These are phyloP conservation scores for Lachancea quebecensis DNA, from an alignment of 805 yeast genomes.

Conservation along the genomic window DNA sequence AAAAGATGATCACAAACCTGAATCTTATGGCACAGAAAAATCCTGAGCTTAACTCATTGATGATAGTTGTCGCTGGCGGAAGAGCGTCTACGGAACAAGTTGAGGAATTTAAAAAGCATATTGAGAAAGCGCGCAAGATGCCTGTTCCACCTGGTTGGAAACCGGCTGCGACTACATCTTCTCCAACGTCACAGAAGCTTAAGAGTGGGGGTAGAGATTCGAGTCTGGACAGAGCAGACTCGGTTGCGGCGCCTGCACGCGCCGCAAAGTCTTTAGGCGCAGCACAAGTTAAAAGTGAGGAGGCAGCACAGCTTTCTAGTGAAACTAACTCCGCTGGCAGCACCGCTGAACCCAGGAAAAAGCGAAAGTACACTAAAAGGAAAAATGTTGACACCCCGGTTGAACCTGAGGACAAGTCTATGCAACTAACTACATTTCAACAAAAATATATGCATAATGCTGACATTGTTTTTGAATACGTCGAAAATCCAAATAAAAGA, in stretches of 20 bases:
- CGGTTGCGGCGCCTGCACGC: not conserved
- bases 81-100: constrained; percentile 67
- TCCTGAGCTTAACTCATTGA: constrained; percentile 55
- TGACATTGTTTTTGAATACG: constrained; percentile 75
- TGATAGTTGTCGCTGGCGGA: constrained; percentile 85
- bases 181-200: constrained; percentile 11
- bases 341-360: constrained; percentile 6
- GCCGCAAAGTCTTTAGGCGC: constrained; percentile 1
- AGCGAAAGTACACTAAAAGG: constrained; percentile 10
- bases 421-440: constrained; percentile 66
- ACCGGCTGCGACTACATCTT: constrained; percentile 20
- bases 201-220: constrained; percentile 3
- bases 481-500: constrained; percentile 70
- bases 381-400: constrained; percentile 8
- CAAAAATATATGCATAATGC: constrained; percentile 63
- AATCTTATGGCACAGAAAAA: constrained; percentile 77
- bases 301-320: not conserved
- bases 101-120: constrained; percentile 70
- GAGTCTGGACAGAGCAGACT: constrained; percentile 6
- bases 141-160: constrained; percentile 43
- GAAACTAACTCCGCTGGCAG: not conserved
- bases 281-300: constrained; percentile 1
- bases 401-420: constrained; percentile 37
- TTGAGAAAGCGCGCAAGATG: constrained; percentile 71
- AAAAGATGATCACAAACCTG: constrained; percentile 77